phyloP scores from a whole-genome alignment of 1,139 yeast genomes.

The Lodderomyces elongisporus region DNA sequence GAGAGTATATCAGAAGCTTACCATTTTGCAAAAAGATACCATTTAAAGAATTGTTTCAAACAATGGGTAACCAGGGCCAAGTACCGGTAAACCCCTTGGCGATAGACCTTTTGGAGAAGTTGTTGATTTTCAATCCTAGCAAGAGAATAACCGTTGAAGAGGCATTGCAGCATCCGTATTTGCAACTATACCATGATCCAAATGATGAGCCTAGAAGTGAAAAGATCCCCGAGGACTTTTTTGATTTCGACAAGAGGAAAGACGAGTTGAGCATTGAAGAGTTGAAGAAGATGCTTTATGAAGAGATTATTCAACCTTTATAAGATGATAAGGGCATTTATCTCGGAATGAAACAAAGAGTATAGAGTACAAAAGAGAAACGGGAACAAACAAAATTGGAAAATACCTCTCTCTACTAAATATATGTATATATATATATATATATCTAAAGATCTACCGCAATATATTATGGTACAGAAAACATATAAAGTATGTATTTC shows the following conservation, averaged over 20 bases:
- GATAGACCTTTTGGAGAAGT: slow-evolving; percentile 53
- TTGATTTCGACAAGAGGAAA: slow-evolving; percentile 56
- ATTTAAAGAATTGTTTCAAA: slow-evolving; percentile 41
- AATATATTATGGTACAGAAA: too few species aligned
- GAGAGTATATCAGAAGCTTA: slow-evolving; percentile 53
- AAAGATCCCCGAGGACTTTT: slow-evolving; percentile 52
- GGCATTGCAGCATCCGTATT: slow-evolving; percentile 64
- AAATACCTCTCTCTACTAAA: background rate
- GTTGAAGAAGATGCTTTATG: slow-evolving; percentile 50
- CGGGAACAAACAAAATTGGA: background rate
- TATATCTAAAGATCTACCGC: too few species aligned
- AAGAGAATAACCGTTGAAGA: slow-evolving; percentile 61
- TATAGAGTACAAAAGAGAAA: slow-evolving; percentile 1
- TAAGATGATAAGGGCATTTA: background rate
- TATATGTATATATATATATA: too few species aligned
- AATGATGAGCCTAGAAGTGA: slow-evolving; percentile 66
- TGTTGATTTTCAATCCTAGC: slow-evolving; percentile 60
- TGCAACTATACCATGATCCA: slow-evolving; percentile 63
- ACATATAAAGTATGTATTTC: too few species aligned
- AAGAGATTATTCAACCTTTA: slow-evolving; percentile 46
- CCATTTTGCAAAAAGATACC: slow-evolving; percentile 49
- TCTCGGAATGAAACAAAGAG: background rate
- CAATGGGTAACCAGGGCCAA: slow-evolving; percentile 15
- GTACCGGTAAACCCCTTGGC: slow-evolving; percentile 58
- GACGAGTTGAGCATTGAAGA: slow-evolving; percentile 45